Evolutionary conservation across 345 rosid genomes (phyloP).

Genomic region (Bruguiera sexangula): DNA sequence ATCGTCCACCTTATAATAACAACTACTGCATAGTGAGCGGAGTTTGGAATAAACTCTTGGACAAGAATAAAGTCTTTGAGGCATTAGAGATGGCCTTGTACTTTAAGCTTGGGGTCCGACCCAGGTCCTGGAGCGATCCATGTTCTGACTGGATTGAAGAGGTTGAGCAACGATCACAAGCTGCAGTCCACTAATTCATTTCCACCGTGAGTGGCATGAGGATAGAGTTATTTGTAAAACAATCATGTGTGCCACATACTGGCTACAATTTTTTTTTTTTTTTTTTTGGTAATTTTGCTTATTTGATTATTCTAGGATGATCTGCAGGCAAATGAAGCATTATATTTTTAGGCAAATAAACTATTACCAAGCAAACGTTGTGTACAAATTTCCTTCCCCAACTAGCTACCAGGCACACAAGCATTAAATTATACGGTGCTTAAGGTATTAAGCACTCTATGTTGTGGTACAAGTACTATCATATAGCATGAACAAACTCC

Average conservation of each 20-base stretch:
- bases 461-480: background rate
- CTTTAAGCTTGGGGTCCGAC: slow-evolving; percentile 54
- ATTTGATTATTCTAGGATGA: background rate
- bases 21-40: slow-evolving; percentile 93
- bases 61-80: slow-evolving; percentile 56
- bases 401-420: too few relatives aligned
- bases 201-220: background rate
- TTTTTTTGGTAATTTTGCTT: background rate
- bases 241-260: background rate
- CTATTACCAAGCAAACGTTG: too few relatives aligned
- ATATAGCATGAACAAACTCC: background rate
- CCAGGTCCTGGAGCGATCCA: slow-evolving; percentile 85
- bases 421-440: too few relatives aligned
- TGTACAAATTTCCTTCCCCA: too few relatives aligned
- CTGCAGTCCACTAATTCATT: slow-evolving; percentile 14
- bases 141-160: slow-evolving; percentile 64
- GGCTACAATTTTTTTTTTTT: background rate
- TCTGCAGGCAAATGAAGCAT: too few relatives aligned
- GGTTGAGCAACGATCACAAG: slow-evolving; percentile 23
- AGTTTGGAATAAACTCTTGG: slow-evolving; percentile 66
- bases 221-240: background rate
- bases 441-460: too few relatives aligned
- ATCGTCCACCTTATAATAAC: slow-evolving; percentile 74
- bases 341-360: too few relatives aligned
- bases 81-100: slow-evolving; percentile 71